Base-by-base conservation (phyloP, 345 rosid genomes). In the Acer campestre region DNA sequence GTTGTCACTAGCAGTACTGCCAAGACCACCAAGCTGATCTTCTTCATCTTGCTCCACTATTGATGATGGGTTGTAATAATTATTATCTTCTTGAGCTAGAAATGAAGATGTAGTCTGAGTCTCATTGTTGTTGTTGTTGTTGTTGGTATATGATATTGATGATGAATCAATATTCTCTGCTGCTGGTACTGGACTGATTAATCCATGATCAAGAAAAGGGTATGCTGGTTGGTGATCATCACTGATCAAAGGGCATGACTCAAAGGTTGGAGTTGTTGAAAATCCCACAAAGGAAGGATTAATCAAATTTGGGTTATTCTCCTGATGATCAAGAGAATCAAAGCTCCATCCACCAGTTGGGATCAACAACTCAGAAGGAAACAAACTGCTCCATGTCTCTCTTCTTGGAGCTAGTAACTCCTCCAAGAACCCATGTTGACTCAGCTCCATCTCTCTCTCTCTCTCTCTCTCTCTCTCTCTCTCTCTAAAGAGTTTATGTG, bases 391-490 rank as follows among this genome's bases (percentile, higher is more conserved):
- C 78, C 76, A 78, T 78, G 69, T 78, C 48, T 88, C 90, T 77
- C 87, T 89, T 79, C 89, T 85, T 75, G 92, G 89, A 84, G 81
- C 85, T 71, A 89, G 85, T 61, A 90, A 76, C 82, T 92, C 98
- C 85, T 92, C 98, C 70, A 86, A 83, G 88, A 90, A 85, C 76
- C 88, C 92, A 85, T 80, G 84, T 20, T 89, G 91, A 27, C 84
- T 78, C 12, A 92, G 90, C 89, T 94, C 98, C 98, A 91, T 88
- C 69, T 55, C 73, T 68, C 77, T 70, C 61, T 63, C 78, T 77
- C 42, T 75, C 48, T 69, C 58, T 61, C 75, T 25, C 27, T 88
- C 69, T 55, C 72, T 68, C 77, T 70, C 35, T 68, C 16, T 40
- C 67, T 40, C 20, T 59, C 14, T 66, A 18, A 27, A 11, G 35